Percentiles rank a stretch among this genome's conserved stretches.
Conservation (phyloP, 2,329 filamentous ascomycete species). For the Trichoderma gracile region DNA sequence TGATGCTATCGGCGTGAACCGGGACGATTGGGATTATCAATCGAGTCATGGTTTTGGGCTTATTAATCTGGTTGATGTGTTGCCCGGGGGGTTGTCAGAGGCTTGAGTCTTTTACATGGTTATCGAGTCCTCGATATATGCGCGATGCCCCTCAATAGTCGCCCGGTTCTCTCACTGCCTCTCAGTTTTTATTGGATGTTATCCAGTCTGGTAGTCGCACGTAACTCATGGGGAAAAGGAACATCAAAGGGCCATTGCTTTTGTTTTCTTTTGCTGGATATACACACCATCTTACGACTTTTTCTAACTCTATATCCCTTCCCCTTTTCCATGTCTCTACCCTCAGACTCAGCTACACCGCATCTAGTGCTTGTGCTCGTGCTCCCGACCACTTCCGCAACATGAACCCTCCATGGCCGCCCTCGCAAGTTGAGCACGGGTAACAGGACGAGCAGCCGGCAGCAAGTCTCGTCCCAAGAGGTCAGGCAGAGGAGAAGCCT, state of each 20-base stretch:
- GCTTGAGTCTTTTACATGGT: background rate
- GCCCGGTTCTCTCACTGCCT: background rate
- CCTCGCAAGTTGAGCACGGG: constrained; percentile 34
- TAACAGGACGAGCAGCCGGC: constrained; percentile 32
- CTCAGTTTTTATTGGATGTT: too few species aligned
- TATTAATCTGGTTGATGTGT: background rate
- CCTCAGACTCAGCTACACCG: background rate
- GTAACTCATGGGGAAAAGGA: too few species aligned
- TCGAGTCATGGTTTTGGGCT: too few species aligned
- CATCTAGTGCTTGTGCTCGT: constrained; percentile 26
- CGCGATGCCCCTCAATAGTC: background rate
- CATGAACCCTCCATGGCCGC: constrained; percentile 31
- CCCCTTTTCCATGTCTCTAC: background rate
- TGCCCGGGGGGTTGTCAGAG: background rate
- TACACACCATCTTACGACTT: too few species aligned
- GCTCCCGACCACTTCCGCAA: constrained; percentile 22
- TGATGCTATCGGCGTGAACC: too few species aligned
- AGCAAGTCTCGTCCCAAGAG: constrained; percentile 32
- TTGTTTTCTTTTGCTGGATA: too few species aligned
- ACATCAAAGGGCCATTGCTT: too few species aligned
- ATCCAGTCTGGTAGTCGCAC: too few species aligned
- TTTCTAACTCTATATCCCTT: too few species aligned
- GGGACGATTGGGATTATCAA: too few species aligned
- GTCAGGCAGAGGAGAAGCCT: constrained; percentile 27
- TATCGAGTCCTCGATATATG: background rate